phyloP scores from a whole-genome alignment of 768 basidiomycete genomes.

The Xerocomellus intermedius region DNA sequence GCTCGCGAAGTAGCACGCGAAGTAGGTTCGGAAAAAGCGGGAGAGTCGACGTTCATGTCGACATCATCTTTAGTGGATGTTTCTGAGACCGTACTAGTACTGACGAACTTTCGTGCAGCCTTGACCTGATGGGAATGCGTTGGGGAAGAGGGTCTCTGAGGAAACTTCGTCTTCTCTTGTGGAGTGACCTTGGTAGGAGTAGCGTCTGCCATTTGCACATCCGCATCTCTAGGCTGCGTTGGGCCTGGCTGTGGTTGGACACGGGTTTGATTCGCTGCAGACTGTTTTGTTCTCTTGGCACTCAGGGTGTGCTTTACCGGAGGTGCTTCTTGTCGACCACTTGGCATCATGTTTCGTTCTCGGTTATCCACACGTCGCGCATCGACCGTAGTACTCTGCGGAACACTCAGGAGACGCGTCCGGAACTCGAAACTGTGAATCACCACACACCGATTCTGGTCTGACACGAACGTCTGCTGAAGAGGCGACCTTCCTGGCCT shows the following conservation, averaged over 20 bases:
- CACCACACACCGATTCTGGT: slow-evolving; percentile 10
- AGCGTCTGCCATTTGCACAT: slow-evolving; percentile 6
- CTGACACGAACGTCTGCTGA: not conserved
- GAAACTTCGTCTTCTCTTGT: not conserved
- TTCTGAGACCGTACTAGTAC: not conserved
- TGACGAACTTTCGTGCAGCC: not conserved
- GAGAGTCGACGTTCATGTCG: slow-evolving; percentile 14
- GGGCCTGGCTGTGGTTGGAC: not conserved
- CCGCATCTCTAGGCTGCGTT: not conserved
- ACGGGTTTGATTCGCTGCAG: not conserved
- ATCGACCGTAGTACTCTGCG: not conserved
- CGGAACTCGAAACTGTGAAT: not conserved
- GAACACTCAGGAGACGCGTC: slow-evolving; percentile 4
- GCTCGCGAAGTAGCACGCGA: not conserved
- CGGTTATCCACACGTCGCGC: not conserved
- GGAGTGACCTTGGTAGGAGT: not conserved
- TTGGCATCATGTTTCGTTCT: not conserved
- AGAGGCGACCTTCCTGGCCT: not conserved
- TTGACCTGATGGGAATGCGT: not conserved
- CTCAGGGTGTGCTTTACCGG: not conserved
- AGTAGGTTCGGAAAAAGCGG: not conserved
- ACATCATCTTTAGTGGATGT: slow-evolving; percentile 9
- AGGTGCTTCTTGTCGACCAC: not conserved
- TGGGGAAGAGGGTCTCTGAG: not conserved
- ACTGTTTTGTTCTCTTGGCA: not conserved